A percentile compares a stretch with the other conserved stretches of the same genome.
Evolutionary conservation across 2,329 filamentous ascomycete species (phyloP).

Genomic region (Ophiostoma novo-ulmi): DNA sequence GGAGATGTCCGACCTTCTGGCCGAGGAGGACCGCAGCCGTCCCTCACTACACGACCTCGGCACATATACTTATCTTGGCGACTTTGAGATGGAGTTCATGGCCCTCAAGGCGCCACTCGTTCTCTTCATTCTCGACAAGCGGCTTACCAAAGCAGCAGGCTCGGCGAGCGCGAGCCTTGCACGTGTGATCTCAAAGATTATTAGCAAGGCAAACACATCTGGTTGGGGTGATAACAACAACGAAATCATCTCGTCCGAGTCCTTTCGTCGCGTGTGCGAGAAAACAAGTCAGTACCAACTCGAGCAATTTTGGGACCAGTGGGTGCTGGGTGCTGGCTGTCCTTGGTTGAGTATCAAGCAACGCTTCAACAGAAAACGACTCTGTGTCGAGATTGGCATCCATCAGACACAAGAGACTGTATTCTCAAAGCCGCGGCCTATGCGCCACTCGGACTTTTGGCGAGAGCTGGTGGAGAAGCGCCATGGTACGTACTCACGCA

Average conservation of each 20-base stretch:
- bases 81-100: slow-evolving; percentile 86
- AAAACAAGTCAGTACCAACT: slow-evolving; percentile 74
- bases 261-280: slow-evolving; percentile 79
- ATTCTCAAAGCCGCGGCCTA: slow-evolving; percentile 45
- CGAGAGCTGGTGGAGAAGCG: slow-evolving; percentile 77
- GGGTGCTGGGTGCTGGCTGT: slow-evolving; percentile 83
- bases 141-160: slow-evolving; percentile 81
- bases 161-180: slow-evolving; percentile 65
- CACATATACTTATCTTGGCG: slow-evolving; percentile 68
- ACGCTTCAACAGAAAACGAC: slow-evolving; percentile 94
- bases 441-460: slow-evolving; percentile 73
- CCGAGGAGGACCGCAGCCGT: slow-evolving; percentile 73
- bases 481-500: slow-evolving; percentile 61
- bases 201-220: slow-evolving; percentile 68
- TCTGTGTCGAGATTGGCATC: slow-evolving; percentile 89
- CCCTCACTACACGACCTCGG: slow-evolving; percentile 81
- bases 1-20: slow-evolving; percentile 71
- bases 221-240: slow-evolving; percentile 49
- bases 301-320: slow-evolving; percentile 89
- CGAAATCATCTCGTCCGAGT: slow-evolving; percentile 66
- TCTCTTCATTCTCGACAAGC: slow-evolving; percentile 86
- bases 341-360: slow-evolving; percentile 82
- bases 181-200: slow-evolving; percentile 77
- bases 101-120: slow-evolving; percentile 84
- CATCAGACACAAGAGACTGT: slow-evolving; percentile 65